These are phyloP conservation scores for Arachnopeziza araneosa DNA, from an alignment of 2,329 filamentous ascomycete genomes.

Conservation along the genomic window DNA sequence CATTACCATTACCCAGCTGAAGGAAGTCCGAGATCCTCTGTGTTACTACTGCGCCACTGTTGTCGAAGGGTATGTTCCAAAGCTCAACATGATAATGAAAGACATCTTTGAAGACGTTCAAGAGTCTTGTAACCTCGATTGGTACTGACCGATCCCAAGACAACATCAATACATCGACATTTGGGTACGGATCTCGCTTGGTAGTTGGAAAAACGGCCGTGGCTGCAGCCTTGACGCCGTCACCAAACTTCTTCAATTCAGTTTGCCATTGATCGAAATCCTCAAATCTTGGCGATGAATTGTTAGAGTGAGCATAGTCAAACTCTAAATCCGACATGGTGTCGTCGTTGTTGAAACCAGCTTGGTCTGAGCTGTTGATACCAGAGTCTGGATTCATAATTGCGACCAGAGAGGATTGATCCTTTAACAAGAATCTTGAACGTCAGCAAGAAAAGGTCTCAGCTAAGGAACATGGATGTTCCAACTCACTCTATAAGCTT, in stretches of 20 bases:
- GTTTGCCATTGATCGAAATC: slow-evolving; percentile 14
- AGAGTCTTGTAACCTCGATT: slow-evolving; percentile 13
- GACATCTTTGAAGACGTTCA: slow-evolving; percentile 15
- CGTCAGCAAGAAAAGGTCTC: background rate
- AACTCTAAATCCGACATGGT: slow-evolving; percentile 2
- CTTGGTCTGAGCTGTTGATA: background rate
- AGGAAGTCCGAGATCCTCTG: slow-evolving; percentile 17
- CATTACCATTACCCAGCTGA: slow-evolving; percentile 9
- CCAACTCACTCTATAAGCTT: background rate
- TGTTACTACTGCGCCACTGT: slow-evolving; percentile 7
- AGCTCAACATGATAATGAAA: slow-evolving; percentile 20
- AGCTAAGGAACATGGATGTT: background rate
- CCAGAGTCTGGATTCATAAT: background rate
- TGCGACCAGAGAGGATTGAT: background rate
- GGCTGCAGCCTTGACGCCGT: slow-evolving; percentile 17
- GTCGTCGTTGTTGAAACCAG: slow-evolving; percentile 5
- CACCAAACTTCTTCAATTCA: slow-evolving; percentile 18
- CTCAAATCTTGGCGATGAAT: background rate
- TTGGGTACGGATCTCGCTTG: slow-evolving; percentile 12
- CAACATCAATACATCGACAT: slow-evolving; percentile 21
- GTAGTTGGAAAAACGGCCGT: slow-evolving; percentile 18
- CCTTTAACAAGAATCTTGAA: background rate
- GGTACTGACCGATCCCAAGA: slow-evolving; percentile 11
- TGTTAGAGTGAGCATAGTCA: background rate
- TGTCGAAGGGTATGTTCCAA: slow-evolving; percentile 18